Base-by-base conservation (phyloP, 257 asterid species). In the Solanum bulbocastanum region DNA sequence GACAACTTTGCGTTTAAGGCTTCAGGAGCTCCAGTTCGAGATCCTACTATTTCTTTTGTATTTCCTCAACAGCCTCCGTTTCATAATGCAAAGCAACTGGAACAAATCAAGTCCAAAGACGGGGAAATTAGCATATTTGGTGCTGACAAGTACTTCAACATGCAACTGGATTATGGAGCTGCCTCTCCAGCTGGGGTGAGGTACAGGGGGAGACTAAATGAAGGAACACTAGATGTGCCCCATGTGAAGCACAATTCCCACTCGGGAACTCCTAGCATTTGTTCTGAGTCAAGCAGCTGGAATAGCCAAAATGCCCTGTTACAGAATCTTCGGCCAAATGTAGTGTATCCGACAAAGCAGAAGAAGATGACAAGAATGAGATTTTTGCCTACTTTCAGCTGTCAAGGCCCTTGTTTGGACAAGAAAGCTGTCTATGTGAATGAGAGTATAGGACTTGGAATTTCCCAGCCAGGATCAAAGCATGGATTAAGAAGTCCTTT, bases 101-200 rank as follows among this genome's bases (percentile, higher is more conserved):
- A 83, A 78, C 88, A 87, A 87, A 60, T 25, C 39, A 88, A 86
- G 84, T 79, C 88, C 69, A 89, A 89, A 88, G 92, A 93, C 32
- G 90, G 93, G 1, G 97, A 95, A 84, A 92, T 94, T 33, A 94
- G 94, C 52, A 93, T 96, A 1, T 96, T 96, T 87, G 93, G 94
- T 5, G 99, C 99, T 10, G 98, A 95, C 72, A 93, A 90, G 90
- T 95, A 95, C 95, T 96, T 95, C 91, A 96, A 95, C 92, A 94
- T 90, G 97, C 93, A 89, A 56, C 20, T 93, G 52, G 96, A 94
- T 58, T 89, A 87, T 58, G 90, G 75, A 30, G 79, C 90, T 84
- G 76, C 23, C 56, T 46, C 86, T 82, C 71, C 86, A 82, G 36
- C 42, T 10, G 18, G 83, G 68, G 20, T 73, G 84, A 62, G 60